A percentile compares a stretch with the other conserved stretches of the same genome.
Conservation (phyloP, 2,329 filamentous ascomycete genomes). For the Pyrenochaeta sp. region DNA sequence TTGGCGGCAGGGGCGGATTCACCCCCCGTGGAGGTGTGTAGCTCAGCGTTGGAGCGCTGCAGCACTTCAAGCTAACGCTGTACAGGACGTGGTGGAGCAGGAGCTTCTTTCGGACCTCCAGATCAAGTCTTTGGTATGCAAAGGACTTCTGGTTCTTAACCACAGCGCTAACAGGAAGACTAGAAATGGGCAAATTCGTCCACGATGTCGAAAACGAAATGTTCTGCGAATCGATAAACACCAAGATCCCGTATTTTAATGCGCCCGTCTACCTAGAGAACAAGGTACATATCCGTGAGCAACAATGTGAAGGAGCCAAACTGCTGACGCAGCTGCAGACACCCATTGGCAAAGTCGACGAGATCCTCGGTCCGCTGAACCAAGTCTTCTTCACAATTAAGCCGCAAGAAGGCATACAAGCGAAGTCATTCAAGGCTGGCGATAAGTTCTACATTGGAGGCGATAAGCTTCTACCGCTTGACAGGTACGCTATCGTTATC, state of each 20-base stretch:
- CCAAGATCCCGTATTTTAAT: conserved; percentile 98
- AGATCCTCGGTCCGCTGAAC: conserved; percentile 96
- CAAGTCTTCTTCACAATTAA: conserved; percentile 99
- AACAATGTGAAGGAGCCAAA: background rate
- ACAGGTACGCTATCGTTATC: conserved; percentile 65
- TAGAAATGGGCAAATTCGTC: conserved; percentile 93
- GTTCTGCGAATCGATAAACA: conserved; percentile 93
- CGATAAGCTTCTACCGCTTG: conserved; percentile 93
- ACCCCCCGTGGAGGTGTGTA: conserved; percentile 59
- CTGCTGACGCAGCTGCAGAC: conserved; percentile 62
- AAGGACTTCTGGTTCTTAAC: background rate
- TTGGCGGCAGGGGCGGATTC: conserved; percentile 62
- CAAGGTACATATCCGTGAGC: conserved; percentile 67
- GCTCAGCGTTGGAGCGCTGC: conserved; percentile 22
- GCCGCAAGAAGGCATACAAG: conserved; percentile 94
- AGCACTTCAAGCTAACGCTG: conserved; percentile 39
- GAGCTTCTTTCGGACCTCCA: conserved; percentile 53
- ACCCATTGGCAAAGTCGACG: conserved; percentile 94
- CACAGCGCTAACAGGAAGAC: conserved; percentile 24
- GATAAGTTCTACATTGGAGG: conserved; percentile 97
- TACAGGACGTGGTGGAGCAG: conserved; percentile 48
- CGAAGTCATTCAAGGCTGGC: conserved; percentile 90
- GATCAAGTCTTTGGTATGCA: conserved; percentile 53
- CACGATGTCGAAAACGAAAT: conserved; percentile 98
- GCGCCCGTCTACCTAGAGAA: conserved; percentile 99